These are phyloP conservation scores for Aspergillus cejpii DNA, from an alignment of 2,329 filamentous ascomycete species.

Conservation along the genomic window DNA sequence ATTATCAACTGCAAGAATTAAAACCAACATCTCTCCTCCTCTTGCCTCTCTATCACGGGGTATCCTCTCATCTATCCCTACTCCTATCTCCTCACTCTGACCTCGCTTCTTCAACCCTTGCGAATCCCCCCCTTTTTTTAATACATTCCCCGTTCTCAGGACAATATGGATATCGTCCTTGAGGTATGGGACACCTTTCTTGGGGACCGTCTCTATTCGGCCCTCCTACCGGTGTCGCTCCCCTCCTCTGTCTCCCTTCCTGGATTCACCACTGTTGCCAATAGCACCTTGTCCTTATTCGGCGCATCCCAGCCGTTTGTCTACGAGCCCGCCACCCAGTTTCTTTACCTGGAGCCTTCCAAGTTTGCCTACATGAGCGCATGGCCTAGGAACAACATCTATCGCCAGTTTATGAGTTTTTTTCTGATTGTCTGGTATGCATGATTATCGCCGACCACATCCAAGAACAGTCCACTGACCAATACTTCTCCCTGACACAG, in stretches of 20 bases:
- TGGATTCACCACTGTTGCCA: constrained; percentile 48
- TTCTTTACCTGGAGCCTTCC: constrained; percentile 62
- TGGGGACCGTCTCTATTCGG: constrained; percentile 72
- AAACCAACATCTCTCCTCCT: background rate
- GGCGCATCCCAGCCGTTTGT: constrained; percentile 41
- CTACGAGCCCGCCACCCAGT: constrained; percentile 66
- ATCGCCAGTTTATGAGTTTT: constrained; percentile 66
- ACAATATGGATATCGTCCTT: constrained; percentile 80
- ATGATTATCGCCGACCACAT: constrained; percentile 10
- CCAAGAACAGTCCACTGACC: constrained; percentile 3
- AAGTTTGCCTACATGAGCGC: constrained; percentile 72
- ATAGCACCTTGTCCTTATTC: constrained; percentile 51
- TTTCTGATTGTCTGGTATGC: constrained; percentile 80
- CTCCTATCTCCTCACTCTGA: too few relatives aligned
- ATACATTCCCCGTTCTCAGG: constrained; percentile 3
- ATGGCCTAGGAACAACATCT: constrained; percentile 69
- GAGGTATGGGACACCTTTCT: constrained; percentile 76
- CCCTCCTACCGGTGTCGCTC: constrained; percentile 55
- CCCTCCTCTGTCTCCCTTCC: constrained; percentile 50
- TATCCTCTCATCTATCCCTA: too few relatives aligned
- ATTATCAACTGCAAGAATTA: too few relatives aligned
- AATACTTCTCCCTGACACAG: constrained; percentile 42
- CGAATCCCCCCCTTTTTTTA: too few relatives aligned
- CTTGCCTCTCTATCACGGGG: background rate
- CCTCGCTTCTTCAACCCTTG: too few relatives aligned